Evolutionary conservation across 139 green algal species (phyloP).

Genomic region (Chlamydomonas incerta): DNA sequence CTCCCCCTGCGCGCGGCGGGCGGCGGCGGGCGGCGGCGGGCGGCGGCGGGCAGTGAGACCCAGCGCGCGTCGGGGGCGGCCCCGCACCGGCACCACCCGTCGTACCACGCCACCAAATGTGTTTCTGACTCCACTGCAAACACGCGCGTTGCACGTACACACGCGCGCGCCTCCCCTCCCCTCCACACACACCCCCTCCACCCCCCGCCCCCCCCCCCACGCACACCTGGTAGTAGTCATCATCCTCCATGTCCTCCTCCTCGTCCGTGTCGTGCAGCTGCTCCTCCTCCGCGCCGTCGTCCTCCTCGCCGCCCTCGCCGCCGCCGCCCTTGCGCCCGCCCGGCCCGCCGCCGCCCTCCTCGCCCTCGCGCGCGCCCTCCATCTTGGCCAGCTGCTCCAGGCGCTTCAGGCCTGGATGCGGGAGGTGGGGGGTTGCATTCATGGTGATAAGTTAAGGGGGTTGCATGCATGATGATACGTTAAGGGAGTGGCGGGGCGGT

Average conservation of each 20-base stretch:
- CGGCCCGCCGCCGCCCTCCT: background rate
- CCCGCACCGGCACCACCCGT: too few species aligned
- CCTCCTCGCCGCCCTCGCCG: constrained; percentile 31
- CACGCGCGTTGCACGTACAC: too few species aligned
- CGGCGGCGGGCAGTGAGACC: too few species aligned
- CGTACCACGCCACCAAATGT: too few species aligned
- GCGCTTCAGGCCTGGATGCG: constrained; percentile 8
- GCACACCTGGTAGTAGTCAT: constrained; percentile 57
- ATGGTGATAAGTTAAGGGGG: too few species aligned
- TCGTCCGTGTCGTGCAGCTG: constrained; percentile 48
- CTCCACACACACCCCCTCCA: background rate
- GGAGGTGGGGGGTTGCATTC: too few species aligned
- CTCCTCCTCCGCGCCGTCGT: constrained; percentile 24
- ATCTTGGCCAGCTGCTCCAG: constrained; percentile 42
- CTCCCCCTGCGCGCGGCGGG: constrained; percentile 42
- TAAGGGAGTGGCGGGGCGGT: too few species aligned
- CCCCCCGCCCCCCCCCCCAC: background rate
- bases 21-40: background rate
- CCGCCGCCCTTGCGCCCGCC: constrained; percentile 1
- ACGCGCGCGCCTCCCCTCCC: too few species aligned
- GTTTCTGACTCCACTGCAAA: too few species aligned
- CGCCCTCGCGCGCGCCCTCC: constrained; percentile 7
- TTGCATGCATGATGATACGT: too few species aligned
- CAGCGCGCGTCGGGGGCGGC: background rate
- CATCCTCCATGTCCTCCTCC: constrained; percentile 60